These are phyloP conservation scores for Sugiyamaella floridensis DNA, from an alignment of 805 yeast genomes.

Conservation along the genomic window DNA sequence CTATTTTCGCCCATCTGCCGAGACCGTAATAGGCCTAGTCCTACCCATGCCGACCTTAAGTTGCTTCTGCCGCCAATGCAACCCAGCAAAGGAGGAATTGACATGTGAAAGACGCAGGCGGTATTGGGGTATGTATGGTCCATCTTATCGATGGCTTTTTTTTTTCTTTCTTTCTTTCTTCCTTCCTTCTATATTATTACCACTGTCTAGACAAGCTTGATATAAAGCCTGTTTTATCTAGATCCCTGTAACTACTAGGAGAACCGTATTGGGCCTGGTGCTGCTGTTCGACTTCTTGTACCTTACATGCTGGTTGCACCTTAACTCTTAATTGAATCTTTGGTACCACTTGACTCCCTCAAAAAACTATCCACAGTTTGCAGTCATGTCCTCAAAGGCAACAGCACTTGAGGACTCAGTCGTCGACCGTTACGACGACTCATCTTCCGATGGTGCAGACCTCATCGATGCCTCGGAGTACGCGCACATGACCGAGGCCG, in stretches of 20 bases:
- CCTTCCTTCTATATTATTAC: background rate
- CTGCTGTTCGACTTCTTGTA: background rate
- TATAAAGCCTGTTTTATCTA: too few relatives aligned
- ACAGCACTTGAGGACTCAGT: background rate
- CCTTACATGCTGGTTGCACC: background rate
- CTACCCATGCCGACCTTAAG: background rate
- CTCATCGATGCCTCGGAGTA: slow-evolving; percentile 8
- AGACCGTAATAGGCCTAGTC: background rate
- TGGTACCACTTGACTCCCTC: too few relatives aligned
- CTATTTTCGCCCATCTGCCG: too few relatives aligned
- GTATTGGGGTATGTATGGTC: background rate
- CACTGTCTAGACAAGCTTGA: background rate
- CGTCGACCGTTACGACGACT: background rate
- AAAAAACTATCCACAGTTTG: background rate
- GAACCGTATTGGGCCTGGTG: too few relatives aligned
- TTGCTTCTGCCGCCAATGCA: background rate
- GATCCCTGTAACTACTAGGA: too few relatives aligned
- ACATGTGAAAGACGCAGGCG: background rate
- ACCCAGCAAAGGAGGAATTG: background rate
- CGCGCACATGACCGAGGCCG: slow-evolving; percentile 36
- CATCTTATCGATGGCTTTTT: background rate
- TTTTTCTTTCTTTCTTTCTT: background rate
- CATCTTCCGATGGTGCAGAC: slow-evolving; percentile 1
- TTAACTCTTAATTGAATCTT: background rate
- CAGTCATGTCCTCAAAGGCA: background rate